phyloP scores from a whole-genome alignment of 1,139 yeast species.

The Sugiyamaella castrensis region DNA sequence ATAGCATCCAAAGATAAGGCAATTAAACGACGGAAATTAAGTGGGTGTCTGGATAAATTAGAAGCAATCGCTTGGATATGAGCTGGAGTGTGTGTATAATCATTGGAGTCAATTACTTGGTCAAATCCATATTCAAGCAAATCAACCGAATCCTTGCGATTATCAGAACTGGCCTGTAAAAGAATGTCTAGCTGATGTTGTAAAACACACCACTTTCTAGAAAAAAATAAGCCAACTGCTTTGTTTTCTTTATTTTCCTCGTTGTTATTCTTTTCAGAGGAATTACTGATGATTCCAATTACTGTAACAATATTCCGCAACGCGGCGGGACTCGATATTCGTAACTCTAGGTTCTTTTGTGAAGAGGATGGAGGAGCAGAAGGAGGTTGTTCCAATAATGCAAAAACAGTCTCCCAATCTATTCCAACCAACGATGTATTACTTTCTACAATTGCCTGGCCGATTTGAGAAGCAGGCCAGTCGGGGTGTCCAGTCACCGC shows the following conservation, averaged over 20 bases:
- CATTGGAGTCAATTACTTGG: conserved; percentile 22
- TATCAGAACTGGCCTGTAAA: conserved; percentile 11
- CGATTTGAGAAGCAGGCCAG: conserved; percentile 6
- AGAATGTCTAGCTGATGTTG: conserved; percentile 28
- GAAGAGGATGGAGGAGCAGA: conserved; percentile 10
- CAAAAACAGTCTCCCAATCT: conserved; percentile 11
- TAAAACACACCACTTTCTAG: conserved; percentile 27
- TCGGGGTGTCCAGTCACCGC: conserved; percentile 12
- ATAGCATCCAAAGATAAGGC: conserved; percentile 34
- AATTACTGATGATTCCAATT: background rate
- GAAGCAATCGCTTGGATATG: conserved; percentile 23
- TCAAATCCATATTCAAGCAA: conserved; percentile 15
- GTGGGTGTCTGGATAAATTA: conserved; percentile 26
- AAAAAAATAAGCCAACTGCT: conserved; percentile 14
- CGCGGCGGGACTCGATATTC: conserved; percentile 7
- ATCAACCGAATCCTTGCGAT: conserved; percentile 4
- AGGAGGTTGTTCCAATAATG: conserved; percentile 12
- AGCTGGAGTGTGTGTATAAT: conserved; percentile 22
- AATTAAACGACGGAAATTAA: conserved; percentile 32
- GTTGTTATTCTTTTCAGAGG: too few species aligned
- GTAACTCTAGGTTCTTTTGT: conserved; percentile 9
- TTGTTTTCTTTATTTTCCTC: conserved; percentile 1
- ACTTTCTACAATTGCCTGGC: conserved; percentile 7
- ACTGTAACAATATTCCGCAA: conserved; percentile 6
- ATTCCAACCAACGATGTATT: background rate